Base-by-base conservation (phyloP, 768 basidiomycete genomes). In the Pluteus cervinus region DNA sequence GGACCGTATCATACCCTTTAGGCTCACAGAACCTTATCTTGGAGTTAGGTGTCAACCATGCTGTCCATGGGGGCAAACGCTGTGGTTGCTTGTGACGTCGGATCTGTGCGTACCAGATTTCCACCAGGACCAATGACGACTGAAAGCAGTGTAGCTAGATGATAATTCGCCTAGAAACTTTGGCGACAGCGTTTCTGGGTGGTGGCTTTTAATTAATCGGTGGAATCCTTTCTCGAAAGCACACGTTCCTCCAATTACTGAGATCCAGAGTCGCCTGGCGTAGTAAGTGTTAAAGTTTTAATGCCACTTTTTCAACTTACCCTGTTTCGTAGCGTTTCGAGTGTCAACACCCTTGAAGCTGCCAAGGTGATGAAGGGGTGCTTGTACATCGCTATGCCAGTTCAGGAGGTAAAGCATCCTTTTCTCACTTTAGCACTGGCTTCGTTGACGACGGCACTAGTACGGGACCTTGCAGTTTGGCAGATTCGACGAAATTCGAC, bases 91-190 rank as follows among this genome's bases (percentile, higher is more conserved):
- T 82, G 77, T 29, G 96, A 99, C 52, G 96, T 98, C 36, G 94
- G 88, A 44, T 76, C 84, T 21, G 88, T 89, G 57, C 51, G 81
- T 63, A 1, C 25, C 33, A 29, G 3, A 12, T n/a, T 20, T 7
- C 10, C 22, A 23, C 30, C 10, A 3, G 18, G n/a, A 11, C 24
- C 16, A 25, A 23, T 42, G 11, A 34, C 29, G 37, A 29, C 25
- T 25, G 21, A 30, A 24, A 7, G 15, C 40, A 40, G 36, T 29
- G 16, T 54, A 89, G 77, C 71, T 93, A 41, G 94, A 97, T 52
- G 96, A 99, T 54, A 97, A 94, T 41, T 88, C 88, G 2, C 92
- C 94, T 0, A 74, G 96, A 37, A 83, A 86, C 48, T 96, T 93
- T 58, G 92, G 96, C 4, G 96, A 99, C 51, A 82, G 87, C 1